Base-by-base conservation (phyloP, 441 rosid species). In the Macaranga tanarius region DNA sequence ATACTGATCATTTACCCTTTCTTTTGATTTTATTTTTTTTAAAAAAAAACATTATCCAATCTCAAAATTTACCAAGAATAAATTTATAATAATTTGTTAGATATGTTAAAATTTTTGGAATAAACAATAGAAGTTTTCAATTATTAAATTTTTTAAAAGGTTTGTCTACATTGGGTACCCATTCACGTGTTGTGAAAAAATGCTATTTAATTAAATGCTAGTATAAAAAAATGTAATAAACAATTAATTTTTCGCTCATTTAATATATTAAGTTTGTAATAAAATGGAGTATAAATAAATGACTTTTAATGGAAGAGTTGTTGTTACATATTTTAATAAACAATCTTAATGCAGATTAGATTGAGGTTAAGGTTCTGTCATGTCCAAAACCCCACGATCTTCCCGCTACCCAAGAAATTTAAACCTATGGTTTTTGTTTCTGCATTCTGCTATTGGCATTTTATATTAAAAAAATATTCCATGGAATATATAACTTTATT, bases 151-250 rank as follows among this genome's bases (percentile, higher is more conserved):
- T 17, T 47, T 55, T 16, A 26, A 28, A 40, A 52, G 47, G 31
- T 15, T 42, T 67, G 66, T 74, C 50, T 57, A 19, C 67, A 65
- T 71, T 69, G 59, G 67, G 76, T 77, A 40, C 73, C 81, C 55
- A 54, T 58, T 72, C 74, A 72, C 74, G 67, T 77, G 73, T 58
- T 60, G 13, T 42, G 23, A 8, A 51, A 60, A 50, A 31, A 62
- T 40, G 4, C 1, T 2, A 16, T 34, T 62, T 52, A 31, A 28
- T 51, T 34, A 50, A 60, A 51, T 15, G 8, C 2, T n/a, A 12
- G 47, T 12, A 65, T 23, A 4, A 40, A 62, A 62, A 42, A 10
- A 42, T 42, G 45, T 42, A 42, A 42, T 42, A 62, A 38, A 17
- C 10, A 9, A 0, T 16, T 11, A 62, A 59, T 12, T 28, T 6